These are phyloP conservation scores for Zygosaccharomyces bailii DNA, from an alignment of 805 yeast genomes.

Conservation along the genomic window DNA sequence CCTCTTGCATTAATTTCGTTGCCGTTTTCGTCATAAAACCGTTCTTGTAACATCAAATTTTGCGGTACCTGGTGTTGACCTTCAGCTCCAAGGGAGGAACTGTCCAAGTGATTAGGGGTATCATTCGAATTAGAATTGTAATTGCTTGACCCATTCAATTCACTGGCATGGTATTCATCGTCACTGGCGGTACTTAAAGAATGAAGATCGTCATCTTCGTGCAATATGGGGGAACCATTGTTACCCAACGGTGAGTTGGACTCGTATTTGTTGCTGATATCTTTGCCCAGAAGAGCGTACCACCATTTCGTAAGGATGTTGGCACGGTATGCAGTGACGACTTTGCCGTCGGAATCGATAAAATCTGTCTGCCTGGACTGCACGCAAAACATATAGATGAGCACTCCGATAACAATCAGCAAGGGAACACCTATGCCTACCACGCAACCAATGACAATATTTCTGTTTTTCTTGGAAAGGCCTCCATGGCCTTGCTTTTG, in stretches of 20 bases:
- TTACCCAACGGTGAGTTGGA: slow-evolving; percentile 24
- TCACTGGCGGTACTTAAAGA: slow-evolving; percentile 10
- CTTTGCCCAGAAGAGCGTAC: slow-evolving; percentile 32
- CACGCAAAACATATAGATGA: slow-evolving; percentile 33
- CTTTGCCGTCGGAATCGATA: slow-evolving; percentile 38
- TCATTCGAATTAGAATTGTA: slow-evolving; percentile 10
- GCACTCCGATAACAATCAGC: slow-evolving; percentile 28
- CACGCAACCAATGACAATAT: slow-evolving; percentile 62
- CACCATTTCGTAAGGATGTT: slow-evolving; percentile 33
- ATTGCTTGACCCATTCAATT: slow-evolving; percentile 10
- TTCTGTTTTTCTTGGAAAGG: slow-evolving; percentile 46
- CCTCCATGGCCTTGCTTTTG: slow-evolving; percentile 33
- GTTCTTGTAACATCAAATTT: slow-evolving; percentile 18
- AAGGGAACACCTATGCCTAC: slow-evolving; percentile 70
- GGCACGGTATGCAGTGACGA: slow-evolving; percentile 35
- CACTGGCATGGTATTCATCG: slow-evolving; percentile 12
- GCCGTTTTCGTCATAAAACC: slow-evolving; percentile 18
- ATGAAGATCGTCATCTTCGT: slow-evolving; percentile 12
- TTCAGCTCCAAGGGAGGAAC: slow-evolving; percentile 4
- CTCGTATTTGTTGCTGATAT: slow-evolving; percentile 23
- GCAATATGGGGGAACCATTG: slow-evolving; percentile 11
- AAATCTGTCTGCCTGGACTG: slow-evolving; percentile 33
- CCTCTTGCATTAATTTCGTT: slow-evolving; percentile 20
- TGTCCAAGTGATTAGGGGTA: slow-evolving; percentile 6
- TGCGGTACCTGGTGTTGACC: slow-evolving; percentile 8